phyloP scores from a whole-genome alignment of 2,329 filamentous ascomycete species.

The Grosmannia penicillata region DNA sequence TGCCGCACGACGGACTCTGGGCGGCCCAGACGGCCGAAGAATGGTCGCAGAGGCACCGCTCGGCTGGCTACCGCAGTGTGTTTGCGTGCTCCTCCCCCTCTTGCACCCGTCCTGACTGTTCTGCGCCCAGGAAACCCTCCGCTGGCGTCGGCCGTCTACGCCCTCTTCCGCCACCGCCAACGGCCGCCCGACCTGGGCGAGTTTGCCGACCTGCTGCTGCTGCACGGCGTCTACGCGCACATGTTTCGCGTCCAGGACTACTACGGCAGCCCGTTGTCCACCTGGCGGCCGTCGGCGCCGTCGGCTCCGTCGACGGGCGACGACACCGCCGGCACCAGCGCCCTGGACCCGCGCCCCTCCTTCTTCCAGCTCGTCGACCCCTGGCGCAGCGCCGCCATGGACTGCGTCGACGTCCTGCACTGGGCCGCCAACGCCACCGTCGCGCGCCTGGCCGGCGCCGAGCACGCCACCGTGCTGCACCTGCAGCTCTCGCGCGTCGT shows the following conservation, averaged over 20 bases:
- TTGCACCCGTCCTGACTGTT: too few species aligned
- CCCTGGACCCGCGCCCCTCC: not conserved
- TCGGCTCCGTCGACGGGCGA: too few species aligned
- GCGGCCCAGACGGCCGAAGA: constrained; percentile 1
- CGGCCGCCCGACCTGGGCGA: constrained; percentile 4
- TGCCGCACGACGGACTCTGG: constrained; percentile 6
- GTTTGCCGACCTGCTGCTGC: constrained; percentile 3
- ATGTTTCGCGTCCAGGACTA: constrained; percentile 6
- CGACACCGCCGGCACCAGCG: too few species aligned
- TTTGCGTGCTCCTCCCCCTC: too few species aligned
- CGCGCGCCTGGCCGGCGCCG: constrained; percentile 30
- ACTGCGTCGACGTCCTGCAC: constrained; percentile 38
- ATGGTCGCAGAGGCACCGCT: not conserved
- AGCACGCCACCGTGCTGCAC: constrained; percentile 39
- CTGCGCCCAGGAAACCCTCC: constrained; percentile 3
- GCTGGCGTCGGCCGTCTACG: constrained; percentile 1
- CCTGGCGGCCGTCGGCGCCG: constrained; percentile 12
- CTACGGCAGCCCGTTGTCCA: constrained; percentile 7
- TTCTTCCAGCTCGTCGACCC: constrained; percentile 9
- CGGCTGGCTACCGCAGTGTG: too few species aligned
- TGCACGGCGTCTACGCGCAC: constrained; percentile 7
- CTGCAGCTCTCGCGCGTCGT: constrained; percentile 38
- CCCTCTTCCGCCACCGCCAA: constrained; percentile 3
- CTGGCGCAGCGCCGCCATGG: constrained; percentile 30
- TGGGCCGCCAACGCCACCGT: constrained; percentile 40